phyloP scores from a whole-genome alignment of 208 protist genomes.

The Trypanosoma congolense region DNA sequence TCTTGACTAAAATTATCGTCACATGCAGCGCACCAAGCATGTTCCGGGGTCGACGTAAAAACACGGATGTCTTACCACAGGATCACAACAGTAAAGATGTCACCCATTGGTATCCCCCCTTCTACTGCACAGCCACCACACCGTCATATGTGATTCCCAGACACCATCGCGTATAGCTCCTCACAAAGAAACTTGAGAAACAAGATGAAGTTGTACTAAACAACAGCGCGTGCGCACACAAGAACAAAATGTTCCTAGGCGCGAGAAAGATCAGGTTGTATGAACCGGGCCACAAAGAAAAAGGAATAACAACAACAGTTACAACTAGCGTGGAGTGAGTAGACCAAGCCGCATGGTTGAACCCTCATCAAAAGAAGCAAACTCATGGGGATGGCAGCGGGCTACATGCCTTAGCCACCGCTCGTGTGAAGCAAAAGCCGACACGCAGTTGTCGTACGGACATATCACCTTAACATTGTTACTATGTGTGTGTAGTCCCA shows the following conservation, averaged over 20 bases:
- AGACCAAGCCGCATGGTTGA: background rate
- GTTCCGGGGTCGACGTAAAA: background rate
- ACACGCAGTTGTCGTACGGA: constrained; percentile 44
- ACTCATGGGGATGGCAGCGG: constrained; percentile 34
- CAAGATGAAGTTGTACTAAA: background rate
- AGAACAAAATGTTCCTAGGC: no score
- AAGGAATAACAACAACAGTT: no score
- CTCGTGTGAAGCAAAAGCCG: constrained; percentile 27
- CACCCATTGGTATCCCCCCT: background rate
- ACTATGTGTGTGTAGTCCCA: background rate
- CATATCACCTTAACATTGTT: constrained; percentile 18
- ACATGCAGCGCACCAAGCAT: no score
- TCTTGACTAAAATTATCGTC: no score
- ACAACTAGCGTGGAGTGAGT: background rate
- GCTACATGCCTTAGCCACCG: constrained; percentile 37
- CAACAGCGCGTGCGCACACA: background rate
- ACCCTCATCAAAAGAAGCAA: background rate
- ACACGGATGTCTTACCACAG: no score
- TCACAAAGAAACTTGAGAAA: background rate
- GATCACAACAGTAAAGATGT: no score
- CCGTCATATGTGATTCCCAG: background rate
- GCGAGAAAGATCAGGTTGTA: no score
- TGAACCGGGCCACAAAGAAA: no score
- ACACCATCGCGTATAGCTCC: background rate
- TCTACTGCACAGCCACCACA: no score